Evolutionary conservation across 495 filamentous ascomycete species (phyloP).

Genomic region (Aspergillus bertholletiae): DNA sequence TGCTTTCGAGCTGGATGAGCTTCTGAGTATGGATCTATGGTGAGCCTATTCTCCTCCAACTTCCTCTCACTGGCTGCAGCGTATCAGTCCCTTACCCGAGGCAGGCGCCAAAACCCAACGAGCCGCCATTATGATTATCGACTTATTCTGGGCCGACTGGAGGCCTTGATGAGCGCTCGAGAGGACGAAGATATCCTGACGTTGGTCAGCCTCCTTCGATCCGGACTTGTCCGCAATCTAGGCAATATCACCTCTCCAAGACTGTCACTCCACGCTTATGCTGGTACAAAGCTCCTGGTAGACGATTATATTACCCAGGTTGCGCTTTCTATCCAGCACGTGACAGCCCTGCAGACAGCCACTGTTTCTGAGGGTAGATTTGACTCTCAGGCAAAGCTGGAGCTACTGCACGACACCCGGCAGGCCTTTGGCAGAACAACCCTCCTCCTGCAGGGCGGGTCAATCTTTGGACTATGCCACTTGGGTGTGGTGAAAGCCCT

Average conservation of each 20-base stretch:
- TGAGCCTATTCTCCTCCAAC: conserved; percentile 21
- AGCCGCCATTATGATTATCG: conserved; percentile 85
- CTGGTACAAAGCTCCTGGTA: conserved; percentile 85
- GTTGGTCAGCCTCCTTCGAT: conserved; percentile 75
- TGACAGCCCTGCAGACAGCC: conserved; percentile 66
- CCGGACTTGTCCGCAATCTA: conserved; percentile 84
- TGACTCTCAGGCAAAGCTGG: conserved; percentile 79
- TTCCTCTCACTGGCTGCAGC: not conserved
- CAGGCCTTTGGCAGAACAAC: conserved; percentile 88
- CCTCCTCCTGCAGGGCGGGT: conserved; percentile 84
- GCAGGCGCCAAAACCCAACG: conserved; percentile 74
- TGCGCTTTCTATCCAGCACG: conserved; percentile 72
- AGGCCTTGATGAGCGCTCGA: conserved; percentile 68
- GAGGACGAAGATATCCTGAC: conserved; percentile 71
- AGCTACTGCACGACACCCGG: conserved; percentile 83
- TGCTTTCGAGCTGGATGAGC: conserved; percentile 74
- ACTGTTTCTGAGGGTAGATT: conserved; percentile 54
- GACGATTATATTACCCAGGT: conserved; percentile 88
- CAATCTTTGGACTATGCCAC: conserved; percentile 90
- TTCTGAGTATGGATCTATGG: conserved; percentile 80
- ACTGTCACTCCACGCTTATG: conserved; percentile 80
- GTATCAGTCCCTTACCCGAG: not conserved
- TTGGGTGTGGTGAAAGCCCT: conserved; percentile 87
- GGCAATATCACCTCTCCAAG: conserved; percentile 85
- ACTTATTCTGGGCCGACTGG: conserved; percentile 75